Evolutionary conservation across 2,329 filamentous ascomycete genomes (phyloP), one percentile per base, ranked within the genome.

Genomic region (Exophiala phaeomuriformis): DNA sequence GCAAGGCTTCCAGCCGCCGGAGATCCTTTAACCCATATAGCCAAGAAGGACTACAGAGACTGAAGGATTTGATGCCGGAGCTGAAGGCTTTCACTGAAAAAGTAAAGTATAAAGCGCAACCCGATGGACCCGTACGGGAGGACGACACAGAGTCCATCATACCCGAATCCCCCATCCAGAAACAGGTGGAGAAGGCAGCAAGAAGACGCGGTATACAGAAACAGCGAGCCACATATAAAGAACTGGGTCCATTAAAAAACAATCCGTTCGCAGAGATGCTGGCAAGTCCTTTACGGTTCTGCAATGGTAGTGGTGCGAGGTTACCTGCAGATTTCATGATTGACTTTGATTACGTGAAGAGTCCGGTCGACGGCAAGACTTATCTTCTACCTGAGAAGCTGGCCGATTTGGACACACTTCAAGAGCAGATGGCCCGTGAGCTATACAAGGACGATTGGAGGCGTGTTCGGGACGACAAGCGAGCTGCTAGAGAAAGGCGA

Each of bases 201-300:
- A 52, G 46, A 19, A 46, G 46, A 45, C 30, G 39, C 28, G 32
- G 33, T 27, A 41, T 41, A 31, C 32, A 45, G 31, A 57, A 58
- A 52, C 46, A 49, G 27, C 43, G 41, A 31, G 51, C 58, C 5
- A 56, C 52, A 3, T 30, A 51, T 12, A 49, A 53, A 44, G 53
- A 57, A 37, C 40, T 52, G 39, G 51, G 50, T 47, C 35, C 40
- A n/a, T 43, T 62, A 30, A 47, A 48, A 33, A 53, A 61, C 29
- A 61, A 63, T 44, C 53, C 56, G 4, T 63, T 58, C 58, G 61
- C 61, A 12, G 49, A 52, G 39, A 61, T 61, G n/a, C 51, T 63
- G 7, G 58, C 58, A 19, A 48, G 44, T 37, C 56, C 61, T 1
- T 31, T 63, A 12, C 40, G 61, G 32, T 31, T 48, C 9, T 60